Evolutionary conservation across 106 monocot species (phyloP).

Genomic region (Xerophyta viscosa): DNA sequence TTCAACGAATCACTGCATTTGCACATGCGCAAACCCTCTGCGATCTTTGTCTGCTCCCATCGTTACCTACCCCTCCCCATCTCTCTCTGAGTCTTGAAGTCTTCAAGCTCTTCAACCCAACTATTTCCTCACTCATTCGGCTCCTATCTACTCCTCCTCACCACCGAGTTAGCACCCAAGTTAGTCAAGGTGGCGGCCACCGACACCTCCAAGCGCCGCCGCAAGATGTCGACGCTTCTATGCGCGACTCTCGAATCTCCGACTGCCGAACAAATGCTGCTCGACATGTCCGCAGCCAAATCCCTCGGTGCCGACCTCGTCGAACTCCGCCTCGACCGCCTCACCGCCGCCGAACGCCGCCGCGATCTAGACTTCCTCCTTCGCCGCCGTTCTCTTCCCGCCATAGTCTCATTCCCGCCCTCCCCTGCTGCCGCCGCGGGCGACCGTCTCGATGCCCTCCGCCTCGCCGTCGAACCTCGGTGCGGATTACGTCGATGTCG

Average conservation of each 20-base stretch:
- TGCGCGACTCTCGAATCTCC: slow-evolving; percentile 74
- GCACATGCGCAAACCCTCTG: no score
- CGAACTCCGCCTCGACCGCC: slow-evolving; percentile 81
- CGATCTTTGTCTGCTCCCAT: no score
- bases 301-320: slow-evolving; percentile 69
- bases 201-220: no score
- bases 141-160: no score
- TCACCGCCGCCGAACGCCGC: slow-evolving; percentile 38
- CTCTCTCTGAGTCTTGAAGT: no score
- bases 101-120: no score
- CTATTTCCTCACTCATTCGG: no score
- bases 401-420: slow-evolving; percentile 78
- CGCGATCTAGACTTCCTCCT: slow-evolving; percentile 53
- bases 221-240: slow-evolving; percentile 31
- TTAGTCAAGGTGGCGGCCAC: no score
- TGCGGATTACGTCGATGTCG: slow-evolving; percentile 86
- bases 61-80: no score
- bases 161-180: no score
- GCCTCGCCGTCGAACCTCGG: slow-evolving; percentile 78
- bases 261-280: slow-evolving; percentile 61
- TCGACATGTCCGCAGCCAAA: slow-evolving; percentile 57
- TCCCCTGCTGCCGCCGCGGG: slow-evolving; percentile 85
- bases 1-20: no score
- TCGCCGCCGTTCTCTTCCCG: slow-evolving; percentile 45
- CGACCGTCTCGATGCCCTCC: slow-evolving; percentile 70